Conservation (phyloP, 306 rosid species). For the Gastrolobium bilobum region DNA sequence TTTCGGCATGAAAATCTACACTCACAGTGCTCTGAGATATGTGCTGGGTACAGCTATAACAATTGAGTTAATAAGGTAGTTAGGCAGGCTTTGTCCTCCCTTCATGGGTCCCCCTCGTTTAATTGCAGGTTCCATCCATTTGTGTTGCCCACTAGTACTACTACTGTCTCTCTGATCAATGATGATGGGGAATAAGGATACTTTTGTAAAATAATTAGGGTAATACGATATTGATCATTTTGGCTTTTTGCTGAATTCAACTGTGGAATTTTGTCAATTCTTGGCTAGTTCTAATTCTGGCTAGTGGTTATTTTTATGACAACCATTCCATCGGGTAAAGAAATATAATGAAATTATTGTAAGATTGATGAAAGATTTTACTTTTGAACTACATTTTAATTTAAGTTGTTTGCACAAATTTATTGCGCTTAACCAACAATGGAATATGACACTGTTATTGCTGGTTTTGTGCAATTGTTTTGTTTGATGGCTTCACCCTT, state of each 20-base stretch:
- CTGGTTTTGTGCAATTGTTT: neutral
- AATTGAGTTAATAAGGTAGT: constrained; percentile 53
- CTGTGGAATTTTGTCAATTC: constrained; percentile 39
- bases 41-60: constrained; percentile 52
- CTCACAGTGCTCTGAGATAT: constrained; percentile 30
- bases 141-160: constrained; percentile 2
- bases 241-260: constrained; percentile 6
- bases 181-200: constrained; percentile 33
- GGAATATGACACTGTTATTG: neutral
- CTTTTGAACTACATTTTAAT: constrained; percentile 15
- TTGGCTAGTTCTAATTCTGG: constrained; percentile 36
- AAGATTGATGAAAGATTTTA: constrained; percentile 10
- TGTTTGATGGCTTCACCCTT: neutral
- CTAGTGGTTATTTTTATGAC: constrained; percentile 37
- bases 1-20: constrained; percentile 22
- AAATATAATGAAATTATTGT: constrained; percentile 34
- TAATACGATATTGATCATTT: constrained; percentile 3
- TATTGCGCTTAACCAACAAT: neutral
- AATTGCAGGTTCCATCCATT: constrained; percentile 42
- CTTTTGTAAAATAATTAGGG: constrained; percentile 32
- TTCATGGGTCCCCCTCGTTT: constrained; percentile 49
- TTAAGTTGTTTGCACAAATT: constrained; percentile 29
- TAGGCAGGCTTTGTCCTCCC: constrained; percentile 45
- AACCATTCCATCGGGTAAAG: constrained; percentile 20
- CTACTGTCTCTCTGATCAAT: constrained; percentile 28